These are phyloP conservation scores for Fraxinus sp. DNA, from an alignment of 305 asterid genomes.

Conservation along the genomic window DNA sequence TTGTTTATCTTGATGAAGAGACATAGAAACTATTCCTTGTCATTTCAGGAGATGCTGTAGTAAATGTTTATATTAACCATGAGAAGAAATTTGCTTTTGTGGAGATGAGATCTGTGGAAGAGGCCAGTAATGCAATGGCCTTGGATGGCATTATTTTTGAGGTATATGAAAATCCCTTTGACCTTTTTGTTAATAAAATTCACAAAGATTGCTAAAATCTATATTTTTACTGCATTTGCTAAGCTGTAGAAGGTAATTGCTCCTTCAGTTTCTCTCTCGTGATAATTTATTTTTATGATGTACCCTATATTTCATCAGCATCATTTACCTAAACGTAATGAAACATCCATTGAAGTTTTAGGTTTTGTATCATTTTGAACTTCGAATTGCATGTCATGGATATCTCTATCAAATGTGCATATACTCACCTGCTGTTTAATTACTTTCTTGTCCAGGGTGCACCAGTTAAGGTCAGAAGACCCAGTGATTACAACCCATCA, in stretches of 20 bases:
- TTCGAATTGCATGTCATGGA: neutral
- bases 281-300: neutral
- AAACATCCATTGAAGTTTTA: neutral
- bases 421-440: neutral
- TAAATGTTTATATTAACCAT: slow-evolving; percentile 91
- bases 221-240: neutral
- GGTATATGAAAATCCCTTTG: slow-evolving; percentile 40
- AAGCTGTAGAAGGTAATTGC: neutral
- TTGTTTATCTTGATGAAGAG: neutral
- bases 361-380: neutral
- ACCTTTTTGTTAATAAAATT: neutral
- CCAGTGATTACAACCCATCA: slow-evolving; percentile 93
- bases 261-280: neutral
- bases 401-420: neutral
- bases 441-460: slow-evolving; percentile 63
- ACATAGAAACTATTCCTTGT: slow-evolving; percentile 1
- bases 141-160: slow-evolving; percentile 95
- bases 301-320: neutral
- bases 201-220: neutral
- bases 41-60: slow-evolving; percentile 92
- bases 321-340: neutral
- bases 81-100: slow-evolving; percentile 97
- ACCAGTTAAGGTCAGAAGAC: slow-evolving; percentile 96
- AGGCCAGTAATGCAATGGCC: slow-evolving; percentile 99
- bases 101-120: slow-evolving; percentile 99